Conservation (phyloP, 805 yeast genomes). For the Metschnikowia proteae region DNA sequence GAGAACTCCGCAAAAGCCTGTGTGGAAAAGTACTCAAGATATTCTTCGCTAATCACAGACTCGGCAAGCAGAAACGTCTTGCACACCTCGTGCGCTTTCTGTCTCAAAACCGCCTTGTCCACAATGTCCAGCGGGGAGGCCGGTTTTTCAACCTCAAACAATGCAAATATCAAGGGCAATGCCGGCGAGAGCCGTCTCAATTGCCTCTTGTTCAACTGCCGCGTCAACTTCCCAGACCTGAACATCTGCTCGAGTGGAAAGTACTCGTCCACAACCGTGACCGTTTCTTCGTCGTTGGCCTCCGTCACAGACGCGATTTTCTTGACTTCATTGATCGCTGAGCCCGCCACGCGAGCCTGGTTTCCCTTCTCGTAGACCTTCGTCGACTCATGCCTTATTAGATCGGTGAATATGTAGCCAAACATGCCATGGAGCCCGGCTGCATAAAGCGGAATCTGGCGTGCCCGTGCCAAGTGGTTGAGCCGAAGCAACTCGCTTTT, state of each 20-base stretch:
- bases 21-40: slow-evolving; percentile 37
- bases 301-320: slow-evolving; percentile 32
- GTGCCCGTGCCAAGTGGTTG: slow-evolving; percentile 53
- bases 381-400: slow-evolving; percentile 57
- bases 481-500: slow-evolving; percentile 41
- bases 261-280: slow-evolving; percentile 37
- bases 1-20: slow-evolving; percentile 66
- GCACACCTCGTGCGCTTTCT: slow-evolving; percentile 25
- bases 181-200: slow-evolving; percentile 51
- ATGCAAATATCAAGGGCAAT: slow-evolving; percentile 56
- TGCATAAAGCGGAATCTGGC: slow-evolving; percentile 62
- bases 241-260: slow-evolving; percentile 35
- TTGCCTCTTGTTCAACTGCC: slow-evolving; percentile 42
- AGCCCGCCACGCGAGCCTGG: slow-evolving; percentile 37
- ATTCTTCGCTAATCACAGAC: slow-evolving; percentile 41
- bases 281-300: slow-evolving; percentile 41
- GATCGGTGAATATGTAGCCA: slow-evolving; percentile 78
- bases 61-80: slow-evolving; percentile 38
- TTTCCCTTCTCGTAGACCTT: slow-evolving; percentile 51
- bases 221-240: slow-evolving; percentile 33
- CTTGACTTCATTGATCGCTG: slow-evolving; percentile 48
- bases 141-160: slow-evolving; percentile 42
- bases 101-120: slow-evolving; percentile 27
- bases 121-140: slow-evolving; percentile 21
- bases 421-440: slow-evolving; percentile 74